A percentile compares a stretch with the other conserved stretches of the same genome.
These are phyloP conservation scores for Curvularia lunata DNA, from an alignment of 2,329 filamentous ascomycete genomes.

Conservation along the genomic window DNA sequence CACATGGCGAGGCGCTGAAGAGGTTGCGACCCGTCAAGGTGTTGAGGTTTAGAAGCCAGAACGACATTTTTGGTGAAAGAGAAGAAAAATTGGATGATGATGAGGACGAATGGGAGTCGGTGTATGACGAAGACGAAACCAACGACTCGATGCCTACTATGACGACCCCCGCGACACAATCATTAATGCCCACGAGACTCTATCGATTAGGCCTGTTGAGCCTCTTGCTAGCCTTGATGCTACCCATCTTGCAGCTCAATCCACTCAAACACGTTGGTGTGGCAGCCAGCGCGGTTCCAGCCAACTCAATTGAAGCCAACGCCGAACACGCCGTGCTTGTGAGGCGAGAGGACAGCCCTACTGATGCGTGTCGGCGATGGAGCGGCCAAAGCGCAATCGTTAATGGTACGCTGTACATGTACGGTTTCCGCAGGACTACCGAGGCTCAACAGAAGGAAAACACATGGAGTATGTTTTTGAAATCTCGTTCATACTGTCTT, in stretches of 20 bases:
- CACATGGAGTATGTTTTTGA: conserved; percentile 69
- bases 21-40: conserved; percentile 36
- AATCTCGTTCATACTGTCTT: background rate
- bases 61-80: conserved; percentile 33
- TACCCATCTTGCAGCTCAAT: conserved; percentile 42
- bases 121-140: conserved; percentile 34
- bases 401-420: conserved; percentile 78
- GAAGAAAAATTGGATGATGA: conserved; percentile 16
- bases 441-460: conserved; percentile 63
- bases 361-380: conserved; percentile 48
- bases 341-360: conserved; percentile 41
- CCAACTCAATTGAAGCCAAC: conserved; percentile 24
- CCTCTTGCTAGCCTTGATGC: conserved; percentile 41
- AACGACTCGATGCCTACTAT: conserved; percentile 11
- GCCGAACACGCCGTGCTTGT: conserved; percentile 24
- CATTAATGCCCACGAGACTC: conserved; percentile 27
- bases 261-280: conserved; percentile 36
- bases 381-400: conserved; percentile 63
- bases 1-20: conserved; percentile 27
- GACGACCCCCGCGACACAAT: conserved; percentile 8
- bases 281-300: conserved; percentile 35
- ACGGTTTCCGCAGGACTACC: conserved; percentile 71
- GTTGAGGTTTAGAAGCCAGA: conserved; percentile 43
- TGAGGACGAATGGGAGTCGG: conserved; percentile 38
- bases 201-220: conserved; percentile 40